Conservation (phyloP, 177 flowering plant genomes). For the Vitis hybrid region DNA sequence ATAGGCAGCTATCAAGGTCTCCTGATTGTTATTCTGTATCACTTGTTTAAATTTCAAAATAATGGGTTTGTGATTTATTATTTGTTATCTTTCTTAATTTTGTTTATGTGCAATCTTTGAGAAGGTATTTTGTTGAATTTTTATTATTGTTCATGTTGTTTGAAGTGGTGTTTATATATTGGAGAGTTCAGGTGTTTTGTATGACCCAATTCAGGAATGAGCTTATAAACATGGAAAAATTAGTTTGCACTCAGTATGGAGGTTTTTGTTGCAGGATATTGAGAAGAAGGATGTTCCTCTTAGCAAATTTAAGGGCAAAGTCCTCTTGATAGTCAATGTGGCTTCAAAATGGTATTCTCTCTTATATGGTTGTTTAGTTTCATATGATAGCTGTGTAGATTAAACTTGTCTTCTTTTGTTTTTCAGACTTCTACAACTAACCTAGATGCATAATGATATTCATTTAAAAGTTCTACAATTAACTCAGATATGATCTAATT, state of each 20-base stretch:
- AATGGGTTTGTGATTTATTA: neutral
- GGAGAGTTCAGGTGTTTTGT: too few relatives aligned
- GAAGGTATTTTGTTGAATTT: too few relatives aligned
- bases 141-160: too few relatives aligned
- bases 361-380: neutral
- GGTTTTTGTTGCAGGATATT: conserved; percentile 67
- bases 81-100: neutral
- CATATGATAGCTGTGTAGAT: neutral
- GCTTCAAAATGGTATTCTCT: conserved; percentile 83
- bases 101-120: neutral
- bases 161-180: too few relatives aligned
- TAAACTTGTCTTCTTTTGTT: neutral
- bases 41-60: neutral
- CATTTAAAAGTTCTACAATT: neutral
- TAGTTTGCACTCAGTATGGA: neutral
- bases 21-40: neutral
- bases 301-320: conserved; percentile 81
- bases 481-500: conserved; percentile 7
- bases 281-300: conserved; percentile 81
- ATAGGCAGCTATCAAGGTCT: neutral
- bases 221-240: neutral
- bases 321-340: conserved; percentile 87
- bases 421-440: neutral
- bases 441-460: neutral
- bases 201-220: too few relatives aligned